phyloP scores from a whole-genome alignment of 2,329 filamentous ascomycete species.

The Exserohilum rostratum region DNA sequence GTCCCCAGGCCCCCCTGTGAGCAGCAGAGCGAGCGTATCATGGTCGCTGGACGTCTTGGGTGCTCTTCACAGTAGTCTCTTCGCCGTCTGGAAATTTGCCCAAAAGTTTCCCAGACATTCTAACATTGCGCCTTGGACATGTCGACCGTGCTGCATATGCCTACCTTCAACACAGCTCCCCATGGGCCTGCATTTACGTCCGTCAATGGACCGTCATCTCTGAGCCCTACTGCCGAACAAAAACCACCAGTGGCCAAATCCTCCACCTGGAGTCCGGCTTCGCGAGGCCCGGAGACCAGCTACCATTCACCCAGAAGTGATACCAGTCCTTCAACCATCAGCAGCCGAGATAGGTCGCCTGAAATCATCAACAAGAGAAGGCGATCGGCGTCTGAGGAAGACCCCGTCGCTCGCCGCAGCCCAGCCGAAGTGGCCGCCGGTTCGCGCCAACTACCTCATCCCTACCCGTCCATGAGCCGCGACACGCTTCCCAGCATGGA shows the following conservation, averaged over 20 bases:
- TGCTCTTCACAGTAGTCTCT: slow-evolving; percentile 1
- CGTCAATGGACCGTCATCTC: slow-evolving; percentile 43
- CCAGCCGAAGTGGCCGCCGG: slow-evolving; percentile 41
- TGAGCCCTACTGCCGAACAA: slow-evolving; percentile 32
- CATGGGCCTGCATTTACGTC: slow-evolving; percentile 47
- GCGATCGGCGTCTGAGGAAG: slow-evolving; percentile 65
- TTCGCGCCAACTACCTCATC: slow-evolving; percentile 45
- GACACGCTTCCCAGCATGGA: slow-evolving; percentile 33
- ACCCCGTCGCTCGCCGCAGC: slow-evolving; percentile 47
- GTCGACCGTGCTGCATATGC: slow-evolving; percentile 44
- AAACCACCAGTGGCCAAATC: slow-evolving; percentile 26
- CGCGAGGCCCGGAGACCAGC: slow-evolving; percentile 24
- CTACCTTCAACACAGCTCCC: slow-evolving; percentile 33
- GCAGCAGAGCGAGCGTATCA: background rate
- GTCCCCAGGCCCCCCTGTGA: background rate
- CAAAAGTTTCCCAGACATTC: background rate
- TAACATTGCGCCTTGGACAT: slow-evolving; percentile 22
- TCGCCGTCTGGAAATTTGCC: background rate
- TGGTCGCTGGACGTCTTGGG: slow-evolving; percentile 7
- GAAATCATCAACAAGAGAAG: slow-evolving; percentile 63
- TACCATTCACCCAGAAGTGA: slow-evolving; percentile 25
- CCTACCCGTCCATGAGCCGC: slow-evolving; percentile 49
- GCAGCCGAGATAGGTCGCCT: slow-evolving; percentile 29
- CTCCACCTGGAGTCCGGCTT: slow-evolving; percentile 24
- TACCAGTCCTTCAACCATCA: slow-evolving; percentile 30